Evolutionary conservation across 169 alveolate species (phyloP).

Genomic region (Cryptosporidium xiaoi): DNA sequence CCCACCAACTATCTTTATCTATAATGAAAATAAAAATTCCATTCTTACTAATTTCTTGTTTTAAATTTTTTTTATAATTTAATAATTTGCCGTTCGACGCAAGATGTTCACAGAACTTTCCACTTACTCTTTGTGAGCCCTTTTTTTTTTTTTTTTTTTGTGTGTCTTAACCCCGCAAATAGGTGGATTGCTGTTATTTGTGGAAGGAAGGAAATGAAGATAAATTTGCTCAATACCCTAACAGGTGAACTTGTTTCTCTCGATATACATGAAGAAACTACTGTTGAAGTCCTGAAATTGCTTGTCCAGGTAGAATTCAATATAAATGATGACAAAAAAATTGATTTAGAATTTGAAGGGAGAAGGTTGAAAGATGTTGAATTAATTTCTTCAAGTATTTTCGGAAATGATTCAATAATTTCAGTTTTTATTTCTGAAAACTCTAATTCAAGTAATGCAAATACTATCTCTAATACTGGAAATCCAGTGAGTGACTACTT

Average conservation of each 20-base stretch:
- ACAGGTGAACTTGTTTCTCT: conserved; percentile 38
- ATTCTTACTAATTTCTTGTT: too few species aligned
- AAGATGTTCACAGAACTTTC: background rate
- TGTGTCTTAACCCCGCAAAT: too few species aligned
- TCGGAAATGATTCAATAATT: background rate
- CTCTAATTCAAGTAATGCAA: background rate
- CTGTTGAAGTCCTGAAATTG: conserved; percentile 47
- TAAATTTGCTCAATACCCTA: conserved; percentile 1
- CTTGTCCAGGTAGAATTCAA: conserved; percentile 28
- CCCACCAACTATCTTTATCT: too few species aligned
- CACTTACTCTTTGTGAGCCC: background rate
- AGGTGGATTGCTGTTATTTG: background rate
- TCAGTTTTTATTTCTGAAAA: background rate
- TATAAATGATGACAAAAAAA: background rate
- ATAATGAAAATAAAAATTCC: too few species aligned
- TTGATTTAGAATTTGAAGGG: conserved; percentile 18
- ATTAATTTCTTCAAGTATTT: background rate
- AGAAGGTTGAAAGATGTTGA: conserved; percentile 18
- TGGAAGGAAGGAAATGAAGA: conserved; percentile 13
- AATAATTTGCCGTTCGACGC: too few species aligned
- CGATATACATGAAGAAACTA: conserved; percentile 41
- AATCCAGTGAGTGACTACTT: conserved; percentile 17
- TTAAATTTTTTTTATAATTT: too few species aligned
- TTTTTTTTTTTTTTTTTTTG: background rate
- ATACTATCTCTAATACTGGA: background rate